phyloP scores from a whole-genome alignment of 495 filamentous ascomycete genomes.

The Achaetomiella virescens region DNA sequence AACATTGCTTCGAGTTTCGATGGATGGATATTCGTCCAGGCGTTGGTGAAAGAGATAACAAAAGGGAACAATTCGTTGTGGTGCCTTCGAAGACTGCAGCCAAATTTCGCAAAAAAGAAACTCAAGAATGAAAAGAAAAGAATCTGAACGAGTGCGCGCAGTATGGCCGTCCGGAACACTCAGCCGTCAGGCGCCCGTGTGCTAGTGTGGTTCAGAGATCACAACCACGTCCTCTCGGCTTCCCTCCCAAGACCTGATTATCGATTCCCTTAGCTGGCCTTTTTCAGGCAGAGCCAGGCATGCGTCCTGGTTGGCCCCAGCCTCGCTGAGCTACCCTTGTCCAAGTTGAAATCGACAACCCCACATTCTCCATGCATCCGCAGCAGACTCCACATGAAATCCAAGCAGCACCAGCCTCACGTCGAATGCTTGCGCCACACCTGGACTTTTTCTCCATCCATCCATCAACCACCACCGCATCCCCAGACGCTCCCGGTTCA shows the following conservation, averaged over 20 bases:
- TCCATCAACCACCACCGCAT: not conserved
- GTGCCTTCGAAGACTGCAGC: not conserved
- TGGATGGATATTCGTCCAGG: slow-evolving; percentile 2
- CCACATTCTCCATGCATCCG: not conserved
- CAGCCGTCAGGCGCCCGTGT: slow-evolving; percentile 6
- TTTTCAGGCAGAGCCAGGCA: slow-evolving; percentile 16
- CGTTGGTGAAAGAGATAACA: not conserved
- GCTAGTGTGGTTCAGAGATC: not conserved
- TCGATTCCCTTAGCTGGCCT: slow-evolving; percentile 30
- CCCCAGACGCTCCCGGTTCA: not conserved
- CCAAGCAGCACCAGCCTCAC: slow-evolving; percentile 14
- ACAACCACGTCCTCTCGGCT: not conserved
- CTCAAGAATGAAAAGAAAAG: slow-evolving; percentile 11
- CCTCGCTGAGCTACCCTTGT: slow-evolving; percentile 21
- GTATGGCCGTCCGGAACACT: slow-evolving; percentile 12
- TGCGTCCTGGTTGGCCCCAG: slow-evolving; percentile 9
- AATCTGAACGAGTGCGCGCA: slow-evolving; percentile 17
- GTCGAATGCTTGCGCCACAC: slow-evolving; percentile 10
- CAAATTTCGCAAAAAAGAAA: slow-evolving; percentile 9
- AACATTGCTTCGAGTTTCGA: slow-evolving; percentile 32
- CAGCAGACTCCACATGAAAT: not conserved
- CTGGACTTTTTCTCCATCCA: slow-evolving; percentile 7
- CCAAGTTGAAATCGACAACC: not conserved
- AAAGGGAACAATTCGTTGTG: not conserved
- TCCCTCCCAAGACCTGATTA: slow-evolving; percentile 6